Percentiles rank a stretch among this genome's conserved stretches.
Evolutionary conservation across 768 basidiomycete species (phyloP).

Genomic region (Agrocybe pediades): DNA sequence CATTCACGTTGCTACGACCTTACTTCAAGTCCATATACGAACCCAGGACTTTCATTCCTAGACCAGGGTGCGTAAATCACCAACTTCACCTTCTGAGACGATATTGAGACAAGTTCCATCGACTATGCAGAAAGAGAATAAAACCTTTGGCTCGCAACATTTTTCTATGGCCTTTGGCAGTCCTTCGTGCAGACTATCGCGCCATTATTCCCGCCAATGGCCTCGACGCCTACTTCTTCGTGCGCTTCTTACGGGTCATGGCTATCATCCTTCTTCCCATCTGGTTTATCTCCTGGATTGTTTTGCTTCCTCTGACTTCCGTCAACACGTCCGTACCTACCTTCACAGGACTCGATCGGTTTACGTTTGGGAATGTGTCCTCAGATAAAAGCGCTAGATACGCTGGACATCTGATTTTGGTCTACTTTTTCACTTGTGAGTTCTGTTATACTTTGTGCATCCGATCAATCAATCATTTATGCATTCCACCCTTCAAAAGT

Average conservation of each 20-base stretch:
- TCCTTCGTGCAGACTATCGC: constrained; percentile 63
- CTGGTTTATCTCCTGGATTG: constrained; percentile 86
- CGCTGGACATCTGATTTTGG: constrained; percentile 77
- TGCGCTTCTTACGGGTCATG: constrained; percentile 89
- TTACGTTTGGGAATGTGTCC: constrained; percentile 82
- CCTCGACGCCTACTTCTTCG: constrained; percentile 91
- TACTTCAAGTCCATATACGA: constrained; percentile 90
- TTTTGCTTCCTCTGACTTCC: constrained; percentile 77
- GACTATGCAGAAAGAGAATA: constrained; percentile 53
- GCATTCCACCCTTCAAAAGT: constrained; percentile 47
- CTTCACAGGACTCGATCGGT: constrained; percentile 61
- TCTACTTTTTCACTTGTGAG: constrained; percentile 79
- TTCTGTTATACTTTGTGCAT: too few relatives aligned
- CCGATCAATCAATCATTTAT: too few relatives aligned
- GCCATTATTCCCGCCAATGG: constrained; percentile 72
- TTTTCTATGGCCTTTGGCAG: constrained; percentile 66
- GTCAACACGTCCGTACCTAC: constrained; percentile 48
- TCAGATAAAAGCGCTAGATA: constrained; percentile 54
- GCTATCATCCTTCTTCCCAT: constrained; percentile 81
- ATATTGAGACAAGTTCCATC: not conserved
- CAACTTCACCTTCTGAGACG: not conserved
- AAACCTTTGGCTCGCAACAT: constrained; percentile 48
- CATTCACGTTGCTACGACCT: constrained; percentile 82
- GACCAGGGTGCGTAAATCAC: constrained; percentile 37
- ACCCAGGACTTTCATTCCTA: constrained; percentile 72